phyloP scores from a whole-genome alignment of 2,329 filamentous ascomycete species.

The Cordyceps farinosa region DNA sequence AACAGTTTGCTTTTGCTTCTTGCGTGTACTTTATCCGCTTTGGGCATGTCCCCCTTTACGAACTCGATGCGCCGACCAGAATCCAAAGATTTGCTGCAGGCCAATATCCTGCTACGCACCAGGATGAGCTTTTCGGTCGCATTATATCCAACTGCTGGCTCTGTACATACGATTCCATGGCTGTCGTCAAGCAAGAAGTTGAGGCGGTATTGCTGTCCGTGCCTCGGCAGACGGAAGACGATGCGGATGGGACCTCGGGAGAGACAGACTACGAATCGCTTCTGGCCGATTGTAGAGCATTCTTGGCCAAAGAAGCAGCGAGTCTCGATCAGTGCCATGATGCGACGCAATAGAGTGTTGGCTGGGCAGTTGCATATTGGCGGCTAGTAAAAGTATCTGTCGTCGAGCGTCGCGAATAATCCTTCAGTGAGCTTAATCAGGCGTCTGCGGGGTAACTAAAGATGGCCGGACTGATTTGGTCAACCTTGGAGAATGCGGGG shows the following conservation, averaged over 20 bases:
- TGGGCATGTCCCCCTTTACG: not conserved
- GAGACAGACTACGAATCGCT: not conserved
- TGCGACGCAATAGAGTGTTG: too few relatives aligned
- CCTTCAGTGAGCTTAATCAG: not conserved
- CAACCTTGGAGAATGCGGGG: not conserved
- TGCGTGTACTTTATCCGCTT: not conserved
- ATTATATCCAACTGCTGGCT: not conserved
- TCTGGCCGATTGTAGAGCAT: not conserved
- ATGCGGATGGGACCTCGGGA: not conserved
- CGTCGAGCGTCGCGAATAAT: not conserved
- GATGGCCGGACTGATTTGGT: not conserved
- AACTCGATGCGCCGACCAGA: not conserved
- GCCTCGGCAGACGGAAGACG: not conserved
- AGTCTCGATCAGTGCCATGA: not conserved
- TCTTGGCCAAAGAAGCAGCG: not conserved
- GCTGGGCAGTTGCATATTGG: too few relatives aligned
- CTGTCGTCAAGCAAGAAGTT: not conserved
- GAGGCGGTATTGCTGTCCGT: not conserved
- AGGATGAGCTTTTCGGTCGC: not conserved
- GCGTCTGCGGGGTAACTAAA: not conserved
- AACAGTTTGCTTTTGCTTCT: not conserved
- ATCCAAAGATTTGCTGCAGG: not conserved
- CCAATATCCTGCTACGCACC: not conserved
- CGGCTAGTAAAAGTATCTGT: not conserved
- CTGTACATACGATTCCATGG: not conserved